A percentile compares a stretch with the other conserved stretches of the same genome.
phyloP scores from a whole-genome alignment of 306 rosid species.

The Castanea mollissima region DNA sequence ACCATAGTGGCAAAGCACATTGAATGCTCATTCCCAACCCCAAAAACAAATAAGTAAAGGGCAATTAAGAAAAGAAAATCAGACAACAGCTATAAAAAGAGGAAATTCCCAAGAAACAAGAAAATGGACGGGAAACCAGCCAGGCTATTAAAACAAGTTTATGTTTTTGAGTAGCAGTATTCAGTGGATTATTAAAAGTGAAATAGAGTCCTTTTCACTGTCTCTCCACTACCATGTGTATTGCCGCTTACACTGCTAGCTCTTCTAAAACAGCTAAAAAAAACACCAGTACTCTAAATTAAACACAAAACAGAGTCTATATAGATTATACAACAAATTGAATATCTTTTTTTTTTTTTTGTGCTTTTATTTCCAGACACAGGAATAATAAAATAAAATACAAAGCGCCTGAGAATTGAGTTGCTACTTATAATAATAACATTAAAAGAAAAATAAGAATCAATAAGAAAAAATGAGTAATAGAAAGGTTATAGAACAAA shows the following conservation, averaged over 20 bases:
- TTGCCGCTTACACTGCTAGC: not conserved
- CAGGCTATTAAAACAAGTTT: too few relatives aligned
- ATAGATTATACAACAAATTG: conserved; percentile 22
- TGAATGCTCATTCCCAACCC: not conserved
- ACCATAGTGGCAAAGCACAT: not conserved
- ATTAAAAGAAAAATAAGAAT: not conserved
- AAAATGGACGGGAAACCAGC: not conserved
- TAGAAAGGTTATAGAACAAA: conserved; percentile 13
- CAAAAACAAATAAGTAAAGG: not conserved
- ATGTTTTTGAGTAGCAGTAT: not conserved
- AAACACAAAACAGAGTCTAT: not conserved
- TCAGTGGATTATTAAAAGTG: conserved; percentile 4
- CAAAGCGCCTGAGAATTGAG: conserved; percentile 24
- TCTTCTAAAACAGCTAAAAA: too few relatives aligned
- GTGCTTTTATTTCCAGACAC: conserved; percentile 41
- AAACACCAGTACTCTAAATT: too few relatives aligned
- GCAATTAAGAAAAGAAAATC: too few relatives aligned
- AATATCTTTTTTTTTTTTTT: conserved; percentile 3
- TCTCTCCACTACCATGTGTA: conserved; percentile 14
- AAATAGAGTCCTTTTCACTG: not conserved
- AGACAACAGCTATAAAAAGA: not conserved
- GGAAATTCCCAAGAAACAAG: conserved; percentile 3
- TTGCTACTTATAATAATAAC: not conserved
- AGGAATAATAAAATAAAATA: conserved; percentile 29
- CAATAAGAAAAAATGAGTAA: not conserved